A percentile compares a stretch with the other conserved stretches of the same genome.
phyloP scores from a whole-genome alignment of 345 rosid genomes.

The Ceriops tagal region DNA sequence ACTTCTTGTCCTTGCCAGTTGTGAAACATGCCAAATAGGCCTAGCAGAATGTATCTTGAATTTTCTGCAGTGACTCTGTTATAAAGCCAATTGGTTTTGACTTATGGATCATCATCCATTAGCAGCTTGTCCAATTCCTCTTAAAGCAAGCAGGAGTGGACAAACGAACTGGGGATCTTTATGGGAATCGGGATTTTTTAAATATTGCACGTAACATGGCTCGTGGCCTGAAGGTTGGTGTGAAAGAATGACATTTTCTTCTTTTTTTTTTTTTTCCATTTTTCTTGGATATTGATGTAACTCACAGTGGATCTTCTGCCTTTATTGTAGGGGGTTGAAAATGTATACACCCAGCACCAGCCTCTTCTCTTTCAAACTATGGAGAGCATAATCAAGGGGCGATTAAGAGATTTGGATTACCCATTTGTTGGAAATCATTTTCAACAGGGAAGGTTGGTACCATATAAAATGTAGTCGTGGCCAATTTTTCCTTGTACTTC shows the following conservation, averaged over 20 bases:
- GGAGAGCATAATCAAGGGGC: conserved; percentile 90
- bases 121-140: conserved; percentile 92
- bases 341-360: conserved; percentile 97
- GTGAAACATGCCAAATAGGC: background rate
- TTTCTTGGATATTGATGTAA: background rate
- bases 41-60: background rate
- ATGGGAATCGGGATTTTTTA: conserved; percentile 86
- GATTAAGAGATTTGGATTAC: conserved; percentile 88
- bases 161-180: conserved; percentile 91
- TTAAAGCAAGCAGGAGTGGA: conserved; percentile 95
- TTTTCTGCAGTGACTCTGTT: conserved; percentile 1
- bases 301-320: background rate
- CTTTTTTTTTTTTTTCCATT: background rate
- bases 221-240: conserved; percentile 90
- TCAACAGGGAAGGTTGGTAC: conserved; percentile 89
- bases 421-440: conserved; percentile 92
- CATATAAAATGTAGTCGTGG: background rate
- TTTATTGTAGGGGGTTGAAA: conserved; percentile 75
- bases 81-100: conserved; percentile 15
- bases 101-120: conserved; percentile 28
- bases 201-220: conserved; percentile 99
- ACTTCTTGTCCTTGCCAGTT: conserved; percentile 1
- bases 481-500: background rate
- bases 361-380: conserved; percentile 91
- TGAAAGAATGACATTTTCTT: conserved; percentile 5